A percentile compares a stretch with the other conserved stretches of the same genome.
These are phyloP conservation scores for Metschnikowia baotianmanensis DNA, from an alignment of 805 yeast species.

Conservation along the genomic window DNA sequence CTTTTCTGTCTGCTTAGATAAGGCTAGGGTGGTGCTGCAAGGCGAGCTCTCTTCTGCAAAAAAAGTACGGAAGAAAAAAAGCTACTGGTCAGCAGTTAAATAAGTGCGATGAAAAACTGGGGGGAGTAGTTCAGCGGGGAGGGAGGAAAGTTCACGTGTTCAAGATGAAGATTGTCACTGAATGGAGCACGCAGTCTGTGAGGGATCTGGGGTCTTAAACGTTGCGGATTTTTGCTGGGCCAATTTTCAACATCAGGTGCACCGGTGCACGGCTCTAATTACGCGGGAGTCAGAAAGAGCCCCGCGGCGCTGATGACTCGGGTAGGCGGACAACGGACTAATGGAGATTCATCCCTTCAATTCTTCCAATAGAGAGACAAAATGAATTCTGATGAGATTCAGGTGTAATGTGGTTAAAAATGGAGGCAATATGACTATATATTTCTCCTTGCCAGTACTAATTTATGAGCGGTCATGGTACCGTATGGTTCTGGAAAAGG, in stretches of 20 bases:
- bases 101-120: neutral
- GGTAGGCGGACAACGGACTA: too few species aligned
- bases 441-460: too few species aligned
- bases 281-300: slow-evolving; percentile 10
- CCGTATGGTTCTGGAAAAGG: too few species aligned
- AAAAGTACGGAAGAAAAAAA: too few species aligned
- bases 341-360: too few species aligned
- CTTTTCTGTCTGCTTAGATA: too few species aligned
- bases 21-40: neutral
- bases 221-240: slow-evolving; percentile 1
- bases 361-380: too few species aligned
- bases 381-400: too few species aligned
- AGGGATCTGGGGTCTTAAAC: slow-evolving; percentile 7
- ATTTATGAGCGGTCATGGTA: too few species aligned
- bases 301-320: slow-evolving; percentile 8
- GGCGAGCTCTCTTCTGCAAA: neutral
- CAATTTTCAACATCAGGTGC: slow-evolving; percentile 5
- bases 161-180: slow-evolving; percentile 1
- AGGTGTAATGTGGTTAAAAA: too few species aligned
- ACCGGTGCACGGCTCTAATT: slow-evolving; percentile 12
- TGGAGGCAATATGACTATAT: too few species aligned
- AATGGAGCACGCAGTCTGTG: neutral
- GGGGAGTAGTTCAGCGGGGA: neutral
- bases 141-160: neutral
- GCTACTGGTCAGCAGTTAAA: neutral